These are phyloP conservation scores for Persicaria maculosa DNA, from an alignment of 148 eudicot genomes.

Conservation along the genomic window DNA sequence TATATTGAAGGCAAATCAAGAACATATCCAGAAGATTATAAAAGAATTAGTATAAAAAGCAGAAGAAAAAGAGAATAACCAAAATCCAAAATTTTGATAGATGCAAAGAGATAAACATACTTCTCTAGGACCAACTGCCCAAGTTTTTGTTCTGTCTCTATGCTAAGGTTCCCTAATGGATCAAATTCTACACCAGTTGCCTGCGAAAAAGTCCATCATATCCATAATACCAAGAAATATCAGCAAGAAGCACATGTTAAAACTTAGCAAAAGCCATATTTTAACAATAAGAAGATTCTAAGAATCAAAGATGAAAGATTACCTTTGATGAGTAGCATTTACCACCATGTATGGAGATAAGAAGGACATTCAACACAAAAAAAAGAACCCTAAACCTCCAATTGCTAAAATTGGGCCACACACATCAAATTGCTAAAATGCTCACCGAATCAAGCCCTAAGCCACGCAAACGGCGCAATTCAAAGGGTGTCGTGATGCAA, in stretches of 20 bases:
- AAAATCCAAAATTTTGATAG: too few relatives aligned
- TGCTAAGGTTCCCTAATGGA: slow-evolving; percentile 85
- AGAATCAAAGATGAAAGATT: not conserved
- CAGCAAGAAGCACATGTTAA: not conserved
- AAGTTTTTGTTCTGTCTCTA: slow-evolving; percentile 76
- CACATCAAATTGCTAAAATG: too few relatives aligned
- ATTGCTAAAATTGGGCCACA: too few relatives aligned
- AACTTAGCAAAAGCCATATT: not conserved
- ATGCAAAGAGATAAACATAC: too few relatives aligned
- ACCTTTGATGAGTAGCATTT: too few relatives aligned
- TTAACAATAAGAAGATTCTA: not conserved
- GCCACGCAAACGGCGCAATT: too few relatives aligned
- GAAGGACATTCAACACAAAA: too few relatives aligned
- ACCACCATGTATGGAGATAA: too few relatives aligned
- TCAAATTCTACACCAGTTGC: slow-evolving; percentile 86
- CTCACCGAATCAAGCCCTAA: too few relatives aligned
- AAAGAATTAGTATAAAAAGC: not conserved
- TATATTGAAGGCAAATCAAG: slow-evolving; percentile 19
- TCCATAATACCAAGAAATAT: not conserved
- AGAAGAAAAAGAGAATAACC: too few relatives aligned
- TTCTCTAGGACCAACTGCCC: slow-evolving; percentile 78
- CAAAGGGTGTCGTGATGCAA: too few relatives aligned
- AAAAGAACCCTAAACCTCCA: too few relatives aligned
- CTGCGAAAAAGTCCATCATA: slow-evolving; percentile 25
- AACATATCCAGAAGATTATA: not conserved